Conservation (phyloP, 345 rosid genomes). For the Lagerstroemia speciosa region DNA sequence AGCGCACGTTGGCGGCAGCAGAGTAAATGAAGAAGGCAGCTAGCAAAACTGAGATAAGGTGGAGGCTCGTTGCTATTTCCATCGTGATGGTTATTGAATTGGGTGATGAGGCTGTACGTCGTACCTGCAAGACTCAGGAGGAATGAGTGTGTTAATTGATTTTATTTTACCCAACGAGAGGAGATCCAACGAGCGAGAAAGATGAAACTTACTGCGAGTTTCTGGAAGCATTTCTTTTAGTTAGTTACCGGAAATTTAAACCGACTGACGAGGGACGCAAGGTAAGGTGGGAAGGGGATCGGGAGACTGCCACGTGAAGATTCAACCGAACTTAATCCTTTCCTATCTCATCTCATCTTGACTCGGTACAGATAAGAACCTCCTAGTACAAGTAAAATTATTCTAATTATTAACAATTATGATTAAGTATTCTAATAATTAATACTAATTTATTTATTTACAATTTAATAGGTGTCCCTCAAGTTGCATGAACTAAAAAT, state of each 20-base stretch:
- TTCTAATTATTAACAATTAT: too few relatives aligned
- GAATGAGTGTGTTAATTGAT: too few relatives aligned
- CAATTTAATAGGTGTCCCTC: too few relatives aligned
- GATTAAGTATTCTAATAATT: too few relatives aligned
- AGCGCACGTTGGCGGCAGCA: constrained; percentile 9
- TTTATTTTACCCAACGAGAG: not conserved
- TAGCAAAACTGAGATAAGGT: constrained; percentile 3
- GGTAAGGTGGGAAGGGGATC: not conserved
- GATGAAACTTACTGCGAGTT: not conserved
- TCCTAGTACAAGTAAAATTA: too few relatives aligned
- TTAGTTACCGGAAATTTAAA: too few relatives aligned
- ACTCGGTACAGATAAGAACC: not conserved
- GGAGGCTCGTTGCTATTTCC: not conserved
- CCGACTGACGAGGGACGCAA: not conserved
- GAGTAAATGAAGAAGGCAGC: constrained; percentile 6
- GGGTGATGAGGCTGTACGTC: too few relatives aligned
- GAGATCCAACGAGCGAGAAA: not conserved
- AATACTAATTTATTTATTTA: too few relatives aligned
- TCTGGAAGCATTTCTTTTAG: too few relatives aligned
- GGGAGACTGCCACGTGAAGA: not conserved
- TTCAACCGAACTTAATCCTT: not conserved
- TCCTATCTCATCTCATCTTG: not conserved
- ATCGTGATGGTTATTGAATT: not conserved
- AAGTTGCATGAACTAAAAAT: too few relatives aligned
- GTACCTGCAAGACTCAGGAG: not conserved